Base-by-base conservation (phyloP, 768 basidiomycete species). In the Asterophora parasitica region DNA sequence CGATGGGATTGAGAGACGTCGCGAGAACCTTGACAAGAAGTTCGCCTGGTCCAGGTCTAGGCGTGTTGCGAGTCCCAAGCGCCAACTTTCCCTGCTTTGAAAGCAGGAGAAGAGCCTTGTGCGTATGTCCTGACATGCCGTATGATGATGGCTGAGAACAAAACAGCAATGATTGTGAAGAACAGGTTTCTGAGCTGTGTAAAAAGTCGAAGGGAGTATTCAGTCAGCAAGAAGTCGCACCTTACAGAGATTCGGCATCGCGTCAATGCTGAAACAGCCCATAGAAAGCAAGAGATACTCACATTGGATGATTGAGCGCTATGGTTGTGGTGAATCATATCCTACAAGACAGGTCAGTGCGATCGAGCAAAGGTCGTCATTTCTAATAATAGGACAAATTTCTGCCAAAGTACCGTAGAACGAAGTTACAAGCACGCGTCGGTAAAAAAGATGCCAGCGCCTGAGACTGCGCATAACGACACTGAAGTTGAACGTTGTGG, bases 1-100 rank as follows among this genome's bases (percentile, higher is more conserved):
- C 80, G 34, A 71, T 49, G 13, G 78, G 79, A 56, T 79, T 77
- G 3, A 80, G 65, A 1, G 65, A 71, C 7, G 63, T 56, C 0
- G 71, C 53, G 17, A 64, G 52, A 33, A 75, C 44, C 51, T 72
- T 71, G 53, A 79, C 61, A 42, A 78, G 65, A 7, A 77, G 48
- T 48, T 78, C 64, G 7, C 67, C 67, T 2, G 58, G 55, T 1
- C 67, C 65, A 0, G 74, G 74, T 46, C 59, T 46, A n/a, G 51
- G 46, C 4, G 59, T 42, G 10, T 33, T 34, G 23, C 53, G 43
- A 10, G 37, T 42, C 10, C 42, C 54, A 11, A 60, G 28, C 9
- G 52, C 48, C 19, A 63, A 59, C 2, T 57, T 40, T 2, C 59
- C 62, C 8, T 51, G 47, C 35, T 52, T 53, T 13, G 48, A 39